Evolutionary conservation across 495 filamentous ascomycete genomes (phyloP).

Genomic region (Cairneyella variabilis): DNA sequence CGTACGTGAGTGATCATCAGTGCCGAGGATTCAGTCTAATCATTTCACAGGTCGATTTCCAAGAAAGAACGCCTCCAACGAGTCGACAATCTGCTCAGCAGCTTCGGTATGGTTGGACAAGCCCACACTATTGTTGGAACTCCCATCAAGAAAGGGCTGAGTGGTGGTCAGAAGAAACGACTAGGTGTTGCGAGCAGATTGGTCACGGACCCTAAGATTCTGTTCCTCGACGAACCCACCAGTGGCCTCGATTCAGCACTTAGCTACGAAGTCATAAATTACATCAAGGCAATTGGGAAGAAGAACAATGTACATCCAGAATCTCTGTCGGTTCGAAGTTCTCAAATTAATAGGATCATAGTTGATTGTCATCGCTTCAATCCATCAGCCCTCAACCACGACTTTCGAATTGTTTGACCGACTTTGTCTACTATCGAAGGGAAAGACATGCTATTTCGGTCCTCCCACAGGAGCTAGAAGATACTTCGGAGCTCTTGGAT

Average conservation of each 20-base stretch:
- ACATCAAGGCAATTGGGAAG: slow-evolving; percentile 55
- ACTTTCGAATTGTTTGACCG: slow-evolving; percentile 78
- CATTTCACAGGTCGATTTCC: too few relatives aligned
- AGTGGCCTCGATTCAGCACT: slow-evolving; percentile 78
- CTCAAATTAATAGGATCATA: slow-evolving; percentile 69
- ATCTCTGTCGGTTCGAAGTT: not conserved
- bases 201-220: slow-evolving; percentile 67
- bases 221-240: too few relatives aligned
- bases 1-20: too few relatives aligned
- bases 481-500: slow-evolving; percentile 58
- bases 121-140: slow-evolving; percentile 67
- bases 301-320: slow-evolving; percentile 52
- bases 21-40: too few relatives aligned
- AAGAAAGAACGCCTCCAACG: slow-evolving; percentile 48
- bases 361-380: slow-evolving; percentile 82
- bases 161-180: slow-evolving; percentile 72
- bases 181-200: slow-evolving; percentile 71
- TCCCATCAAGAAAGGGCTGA: slow-evolving; percentile 70
- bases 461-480: slow-evolving; percentile 40
- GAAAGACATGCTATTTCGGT: slow-evolving; percentile 63
- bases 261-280: slow-evolving; percentile 64
- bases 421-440: slow-evolving; percentile 63
- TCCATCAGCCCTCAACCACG: slow-evolving; percentile 85
- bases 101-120: slow-evolving; percentile 61
- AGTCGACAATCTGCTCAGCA: slow-evolving; percentile 49